Evolutionary conservation across 441 rosid genomes (phyloP).

Genomic region (Omphalea diandra): DNA sequence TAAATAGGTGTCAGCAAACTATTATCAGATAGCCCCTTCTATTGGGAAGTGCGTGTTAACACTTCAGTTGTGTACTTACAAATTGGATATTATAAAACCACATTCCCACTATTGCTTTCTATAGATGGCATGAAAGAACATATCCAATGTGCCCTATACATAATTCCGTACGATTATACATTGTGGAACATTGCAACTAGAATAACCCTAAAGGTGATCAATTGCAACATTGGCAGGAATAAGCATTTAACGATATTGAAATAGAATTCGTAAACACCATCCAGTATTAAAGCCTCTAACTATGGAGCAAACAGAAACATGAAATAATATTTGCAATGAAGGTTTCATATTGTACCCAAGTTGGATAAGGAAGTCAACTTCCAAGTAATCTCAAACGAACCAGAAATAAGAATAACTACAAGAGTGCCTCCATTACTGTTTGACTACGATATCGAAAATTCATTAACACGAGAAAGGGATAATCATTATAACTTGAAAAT

Average conservation of each 20-base stretch:
- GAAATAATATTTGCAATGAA: background rate
- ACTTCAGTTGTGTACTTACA: background rate
- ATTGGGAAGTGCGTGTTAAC: background rate
- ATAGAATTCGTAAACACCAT: background rate
- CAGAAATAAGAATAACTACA: background rate
- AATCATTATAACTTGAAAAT: background rate
- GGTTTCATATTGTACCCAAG: background rate
- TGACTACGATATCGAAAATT: slow-evolving; percentile 10
- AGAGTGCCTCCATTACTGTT: background rate
- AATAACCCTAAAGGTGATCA: background rate
- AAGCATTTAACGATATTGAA: background rate
- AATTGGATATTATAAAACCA: background rate
- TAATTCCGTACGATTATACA: background rate
- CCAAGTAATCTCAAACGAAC: background rate
- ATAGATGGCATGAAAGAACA: background rate
- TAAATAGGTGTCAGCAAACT: background rate
- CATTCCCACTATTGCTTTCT: background rate
- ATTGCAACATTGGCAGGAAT: no score
- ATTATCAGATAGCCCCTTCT: background rate
- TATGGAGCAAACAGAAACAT: background rate
- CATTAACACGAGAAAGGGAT: background rate
- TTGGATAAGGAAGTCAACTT: background rate
- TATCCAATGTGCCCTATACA: background rate
- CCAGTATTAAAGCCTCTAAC: slow-evolving; percentile 5
- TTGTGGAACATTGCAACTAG: background rate